Base-by-base conservation (phyloP, 2,329 filamentous ascomycete species). In the Myriosclerotinia curreyana region DNA sequence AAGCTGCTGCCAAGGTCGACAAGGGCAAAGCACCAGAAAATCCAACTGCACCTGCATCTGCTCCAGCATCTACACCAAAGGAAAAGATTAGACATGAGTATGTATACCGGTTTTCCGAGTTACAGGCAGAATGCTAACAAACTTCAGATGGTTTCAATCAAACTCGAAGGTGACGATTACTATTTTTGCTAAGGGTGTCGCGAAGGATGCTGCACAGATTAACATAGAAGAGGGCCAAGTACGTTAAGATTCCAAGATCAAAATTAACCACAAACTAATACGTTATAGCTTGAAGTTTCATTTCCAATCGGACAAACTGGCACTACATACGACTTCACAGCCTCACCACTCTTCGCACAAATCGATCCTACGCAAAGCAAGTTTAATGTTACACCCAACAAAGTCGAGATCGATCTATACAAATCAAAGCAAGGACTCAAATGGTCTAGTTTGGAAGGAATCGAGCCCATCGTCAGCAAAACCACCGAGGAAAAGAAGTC, bases 331-430 rank as follows among this genome's bases (percentile, higher is more conserved):
- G 81, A 84, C 66, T 87, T 85, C 72, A 81, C 80, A 0, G 81
- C 92, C 51, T 81, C 86, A 22, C 86, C 89, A 7, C 83, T 94
- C 4, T 92, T 82, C 74, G 85, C 82, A 17, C 74, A 82, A 12
- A 86, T 96, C 70, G 83, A 90, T 60, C 76, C 84, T 0, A 71
- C 80, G 1, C 76, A 81, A 40, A 91, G 86, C 25, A 87, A 81
- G 52, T 84, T 79, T 69, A 83, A 80, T 1, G 83, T 96, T 62
- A 88, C 89, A 50, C 81, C 88, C 1, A 91, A 86, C 72, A 96
- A 96, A 75, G 82, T 96, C 62, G 92, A 96, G 75, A 79, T 96
- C 46, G 82, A 79, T 14, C 81, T 96, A 20, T 82, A 81, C 66
- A 96, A 96, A 76, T 79, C 81, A 49, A 80, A 75, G 1, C 76